These are phyloP conservation scores for Phalaenopsis aphrodite DNA, from an alignment of 106 monocot genomes.

Conservation along the genomic window DNA sequence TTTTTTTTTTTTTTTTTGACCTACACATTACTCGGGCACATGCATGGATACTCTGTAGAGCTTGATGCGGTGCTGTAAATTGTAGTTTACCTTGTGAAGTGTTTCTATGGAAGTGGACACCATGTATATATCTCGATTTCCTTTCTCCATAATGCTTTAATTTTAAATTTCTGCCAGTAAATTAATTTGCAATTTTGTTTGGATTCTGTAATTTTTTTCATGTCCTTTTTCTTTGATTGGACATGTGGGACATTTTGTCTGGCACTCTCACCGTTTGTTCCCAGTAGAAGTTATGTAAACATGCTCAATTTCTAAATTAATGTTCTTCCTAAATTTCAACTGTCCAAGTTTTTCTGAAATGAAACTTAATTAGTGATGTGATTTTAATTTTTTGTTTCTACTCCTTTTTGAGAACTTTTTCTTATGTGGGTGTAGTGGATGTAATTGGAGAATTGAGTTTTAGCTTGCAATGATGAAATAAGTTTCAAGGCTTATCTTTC, in stretches of 20 bases:
- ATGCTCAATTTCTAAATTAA: neutral
- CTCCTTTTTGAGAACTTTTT: neutral
- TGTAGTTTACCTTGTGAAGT: neutral
- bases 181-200: neutral
- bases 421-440: neutral
- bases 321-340: neutral
- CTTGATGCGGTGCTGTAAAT: neutral
- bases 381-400: neutral
- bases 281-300: neutral
- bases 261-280: neutral
- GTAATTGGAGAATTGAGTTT: neutral
- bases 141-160: neutral
- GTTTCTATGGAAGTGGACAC: neutral
- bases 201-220: neutral
- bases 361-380: neutral
- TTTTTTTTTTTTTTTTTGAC: neutral
- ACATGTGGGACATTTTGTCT: neutral
- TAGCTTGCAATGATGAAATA: neutral
- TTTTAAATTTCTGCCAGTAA: neutral
- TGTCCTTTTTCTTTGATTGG: neutral
- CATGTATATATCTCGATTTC: neutral
- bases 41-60: neutral
- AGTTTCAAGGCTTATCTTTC: slow-evolving; percentile 1
- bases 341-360: neutral
- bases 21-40: neutral